Base-by-base conservation (phyloP, 2,329 filamentous ascomycete genomes). In the Colletotrichum truncatum region DNA sequence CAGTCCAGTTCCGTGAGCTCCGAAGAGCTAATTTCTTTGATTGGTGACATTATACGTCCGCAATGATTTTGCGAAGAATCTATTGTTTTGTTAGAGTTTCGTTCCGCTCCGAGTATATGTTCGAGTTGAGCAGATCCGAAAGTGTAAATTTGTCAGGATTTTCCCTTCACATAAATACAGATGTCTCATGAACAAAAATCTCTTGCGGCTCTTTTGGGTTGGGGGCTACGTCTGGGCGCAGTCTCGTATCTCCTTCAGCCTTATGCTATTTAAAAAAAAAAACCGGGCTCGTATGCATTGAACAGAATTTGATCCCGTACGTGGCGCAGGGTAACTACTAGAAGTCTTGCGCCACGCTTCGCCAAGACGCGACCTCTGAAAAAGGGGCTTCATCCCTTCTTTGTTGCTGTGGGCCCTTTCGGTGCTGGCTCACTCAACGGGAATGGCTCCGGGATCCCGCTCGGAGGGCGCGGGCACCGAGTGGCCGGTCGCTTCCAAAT, bases 331-430 rank as follows among this genome's bases (percentile, higher is more conserved):
- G 52, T 26, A 16, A 30, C 26, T 23, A 25, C 41, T 49, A 49
- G 26, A 49, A 26, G 32, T 48, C 45, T 57, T 63, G 52, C 59
- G 59, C 59, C 59, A 63, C 59, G 43, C 52, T 56, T 63, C 41
- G 59, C 51, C 51, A 49, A 57, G 39, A 36, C 41, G 30, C 30
- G 25, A 10, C 41, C 38, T 30, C 43, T 28, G 14, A 55, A 38
- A 45, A 23, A 39, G 25, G 51, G 32, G 59, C 25, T 32, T 63
- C 34, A 21, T 49, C 41, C 39, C 11, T 46, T 55, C 59, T 49
- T 41, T 34, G 18, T 55, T 18, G 18, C 12, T 49, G 51, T 63
- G 43, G 59, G 21, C 43, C 59, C 26, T 6, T 12, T n/a, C 5
- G 28, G 18, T n/a, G 25, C 23, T 25, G 32, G 10, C n/a, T 41